Evolutionary conservation across 2,329 filamentous ascomycete species (phyloP).

Genomic region (Alternaria postmessia): DNA sequence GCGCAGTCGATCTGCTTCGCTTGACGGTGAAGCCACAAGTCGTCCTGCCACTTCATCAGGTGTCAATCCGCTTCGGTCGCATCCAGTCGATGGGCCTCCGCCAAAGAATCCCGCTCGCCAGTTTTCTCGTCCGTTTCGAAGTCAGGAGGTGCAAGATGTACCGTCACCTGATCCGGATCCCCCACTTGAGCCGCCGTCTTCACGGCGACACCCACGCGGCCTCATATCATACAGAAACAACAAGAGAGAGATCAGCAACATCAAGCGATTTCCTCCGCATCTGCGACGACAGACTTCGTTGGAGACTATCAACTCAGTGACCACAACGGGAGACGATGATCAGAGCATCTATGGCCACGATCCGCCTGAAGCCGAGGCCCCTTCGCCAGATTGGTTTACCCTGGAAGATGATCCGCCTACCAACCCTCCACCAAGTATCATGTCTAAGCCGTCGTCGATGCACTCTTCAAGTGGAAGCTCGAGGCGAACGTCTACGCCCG

Average conservation of each 20-base stretch:
- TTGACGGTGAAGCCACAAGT: constrained; percentile 5
- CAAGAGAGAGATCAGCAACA: constrained; percentile 20
- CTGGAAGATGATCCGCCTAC: constrained; percentile 15
- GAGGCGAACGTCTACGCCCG: constrained; percentile 16
- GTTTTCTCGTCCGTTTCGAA: constrained; percentile 32
- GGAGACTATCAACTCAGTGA: constrained; percentile 45
- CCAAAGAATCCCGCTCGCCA: constrained; percentile 17
- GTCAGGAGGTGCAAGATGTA: constrained; percentile 13
- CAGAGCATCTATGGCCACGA: constrained; percentile 25
- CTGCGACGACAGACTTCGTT: constrained; percentile 38
- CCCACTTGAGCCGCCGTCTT: constrained; percentile 16
- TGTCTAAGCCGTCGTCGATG: constrained; percentile 19
- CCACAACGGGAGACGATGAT: constrained; percentile 26
- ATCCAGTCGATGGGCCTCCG: constrained; percentile 22
- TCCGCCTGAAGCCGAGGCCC: constrained; percentile 24
- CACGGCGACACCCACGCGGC: constrained; percentile 21
- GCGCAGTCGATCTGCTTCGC: constrained; percentile 21
- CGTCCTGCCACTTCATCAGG: constrained; percentile 18
- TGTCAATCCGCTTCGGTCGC: constrained; percentile 31
- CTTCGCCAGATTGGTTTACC: constrained; percentile 24
- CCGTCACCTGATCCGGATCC: constrained; percentile 19
- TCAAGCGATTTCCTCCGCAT: constrained; percentile 31
- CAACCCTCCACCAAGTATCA: constrained; percentile 17
- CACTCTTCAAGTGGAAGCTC: constrained; percentile 22
- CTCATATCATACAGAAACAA: constrained; percentile 33